Conservation (phyloP, 768 basidiomycete genomes). For the Boletellus emodensis region DNA sequence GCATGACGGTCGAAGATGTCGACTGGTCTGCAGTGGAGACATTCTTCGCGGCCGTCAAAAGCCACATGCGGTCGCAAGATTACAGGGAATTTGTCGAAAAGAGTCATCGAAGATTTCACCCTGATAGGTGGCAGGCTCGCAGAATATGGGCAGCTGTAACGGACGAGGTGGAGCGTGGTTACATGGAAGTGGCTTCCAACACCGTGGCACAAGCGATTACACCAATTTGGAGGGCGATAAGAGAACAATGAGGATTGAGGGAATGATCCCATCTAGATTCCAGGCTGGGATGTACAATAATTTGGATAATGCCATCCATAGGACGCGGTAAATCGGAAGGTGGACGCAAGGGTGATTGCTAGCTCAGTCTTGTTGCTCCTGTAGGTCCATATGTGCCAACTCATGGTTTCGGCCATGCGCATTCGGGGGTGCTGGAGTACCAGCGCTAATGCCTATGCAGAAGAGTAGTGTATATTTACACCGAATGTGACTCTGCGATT, state of each 20-base stretch:
- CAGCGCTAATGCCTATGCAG: no score
- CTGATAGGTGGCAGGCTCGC: constrained; percentile 73
- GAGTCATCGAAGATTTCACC: constrained; percentile 73
- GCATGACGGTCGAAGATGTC: constrained; percentile 59
- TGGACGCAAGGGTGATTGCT: no score
- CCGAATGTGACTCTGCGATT: no score
- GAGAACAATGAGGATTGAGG: constrained; percentile 21
- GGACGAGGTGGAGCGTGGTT: constrained; percentile 55
- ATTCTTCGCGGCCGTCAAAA: constrained; percentile 57
- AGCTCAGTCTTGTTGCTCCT: no score
- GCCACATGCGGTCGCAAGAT: constrained; percentile 54
- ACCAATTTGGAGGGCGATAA: constrained; percentile 55
- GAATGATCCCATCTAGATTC: not conserved
- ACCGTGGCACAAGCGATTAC: constrained; percentile 73
- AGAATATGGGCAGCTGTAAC: constrained; percentile 54
- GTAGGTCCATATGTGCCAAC: no score
- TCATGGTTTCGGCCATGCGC: no score
- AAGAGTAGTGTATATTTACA: no score
- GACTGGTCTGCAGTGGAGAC: constrained; percentile 67
- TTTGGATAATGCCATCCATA: not conserved
- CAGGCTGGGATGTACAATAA: not conserved
- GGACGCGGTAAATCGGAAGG: no score
- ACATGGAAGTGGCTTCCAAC: constrained; percentile 66
- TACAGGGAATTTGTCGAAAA: constrained; percentile 65
- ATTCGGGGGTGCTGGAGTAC: no score